Base-by-base conservation (phyloP, 257 asterid genomes). In the Mitragyna speciosa region DNA sequence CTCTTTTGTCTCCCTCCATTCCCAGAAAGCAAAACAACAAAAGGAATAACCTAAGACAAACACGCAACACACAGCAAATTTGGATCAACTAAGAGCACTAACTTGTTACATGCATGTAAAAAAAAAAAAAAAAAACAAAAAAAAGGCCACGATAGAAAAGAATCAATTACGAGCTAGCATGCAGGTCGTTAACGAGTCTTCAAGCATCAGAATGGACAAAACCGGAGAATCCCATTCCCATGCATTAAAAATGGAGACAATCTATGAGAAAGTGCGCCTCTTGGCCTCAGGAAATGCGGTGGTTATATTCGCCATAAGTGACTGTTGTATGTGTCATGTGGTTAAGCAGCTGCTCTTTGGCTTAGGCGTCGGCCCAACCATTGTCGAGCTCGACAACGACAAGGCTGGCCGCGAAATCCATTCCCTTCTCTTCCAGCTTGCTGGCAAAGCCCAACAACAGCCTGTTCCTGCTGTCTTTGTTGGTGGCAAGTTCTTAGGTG, bases 271-370 rank as follows among this genome's bases (percentile, higher is more conserved):
- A 70, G 87, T 94, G 20, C 70, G 86, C 26, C 5, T 45, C 8
- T 56, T 94, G 75, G 97, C 89, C 14, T 84, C 93, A 22, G 78
- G 89, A 45, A 94, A 90, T 76, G 97, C 97, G 49, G 97, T 90
- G 79, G 98, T 94, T 65, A 85, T 94, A n/a, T 94, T 94, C 93
- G 89, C 97, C 11, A 68, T 88, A 73, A 90, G 92, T 77, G 93
- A 94, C 0, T 94, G 98, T 80, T 92, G 98, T 88, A 92, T 94
- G 97, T 89, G 97, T 87, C 98, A 94, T 79, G 98, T 91, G 10
- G 97, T 92, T 70, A 92, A 89, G 83, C 96, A 90, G 78, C 89
- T 94, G 22, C 91, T 94, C 0, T 84, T 92, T 70, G 98, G 98
- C 12, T 92, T 94, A 2, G 98, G 98, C 12, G 97, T 94, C 0